Evolutionary conservation across 768 basidiomycete species (phyloP), one percentile per base, ranked within the genome.

Genomic region (Suillus lakei): DNA sequence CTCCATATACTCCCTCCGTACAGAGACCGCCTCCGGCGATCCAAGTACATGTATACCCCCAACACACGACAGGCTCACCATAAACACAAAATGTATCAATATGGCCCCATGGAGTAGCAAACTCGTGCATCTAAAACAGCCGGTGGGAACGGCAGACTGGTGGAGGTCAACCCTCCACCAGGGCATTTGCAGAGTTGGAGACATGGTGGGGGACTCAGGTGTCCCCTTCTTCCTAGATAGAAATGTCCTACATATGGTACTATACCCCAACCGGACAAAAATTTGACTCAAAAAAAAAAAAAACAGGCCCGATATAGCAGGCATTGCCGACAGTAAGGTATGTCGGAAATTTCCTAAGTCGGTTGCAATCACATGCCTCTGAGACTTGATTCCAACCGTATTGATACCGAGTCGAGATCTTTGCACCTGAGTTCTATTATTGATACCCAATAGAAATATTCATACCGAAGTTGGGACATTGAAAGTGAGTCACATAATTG

Each of bases 241-340:
- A 9, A 59, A 39, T 63, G 62, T 55, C 62, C 38, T 63, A 63
- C 51, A 63, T 63, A 55, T 51, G 61, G 61, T 34, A 26, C 2
- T 62, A 46, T 21, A 62, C 56, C 61, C 61, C 61, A 43, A 50
- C 2, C 10, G 34, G 61, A 62, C 61, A 62, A n/a, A 21, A 62
- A 62, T 62, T 15, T 12, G 38, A 39, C 15, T 39, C 3, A 39
- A 39, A 39, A 39, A 39, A 39, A 39, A 39, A 39, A 15, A 39
- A 38, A 38, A 32, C n/a, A n/a, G n/a, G n/a, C n/a, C n/a, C n/a
- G n/a, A n/a, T n/a, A n/a, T n/a, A n/a, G n/a, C n/a, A n/a, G n/a
- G n/a, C n/a, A n/a, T n/a, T n/a, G n/a, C n/a, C n/a, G n/a, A n/a
- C n/a, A n/a, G n/a, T n/a, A n/a, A n/a, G n/a, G n/a, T 38, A 48